These are phyloP conservation scores for Apostasia shenzhenica DNA, from an alignment of 106 monocot species.

Conservation along the genomic window DNA sequence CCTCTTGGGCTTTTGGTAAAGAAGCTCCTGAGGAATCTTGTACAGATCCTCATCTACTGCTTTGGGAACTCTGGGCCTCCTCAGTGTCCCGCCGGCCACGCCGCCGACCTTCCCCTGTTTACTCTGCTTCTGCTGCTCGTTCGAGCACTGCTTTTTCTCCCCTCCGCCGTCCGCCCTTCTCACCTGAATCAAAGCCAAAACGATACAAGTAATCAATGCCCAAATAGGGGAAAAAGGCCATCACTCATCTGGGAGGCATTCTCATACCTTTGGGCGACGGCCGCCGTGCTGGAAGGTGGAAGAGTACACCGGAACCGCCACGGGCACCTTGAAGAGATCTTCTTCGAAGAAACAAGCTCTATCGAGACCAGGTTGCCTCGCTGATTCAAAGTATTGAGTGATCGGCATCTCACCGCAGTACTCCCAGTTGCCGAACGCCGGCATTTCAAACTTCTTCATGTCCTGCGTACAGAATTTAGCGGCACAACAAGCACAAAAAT, in stretches of 20 bases:
- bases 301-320: slow-evolving; percentile 2
- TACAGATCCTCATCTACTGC: slow-evolving; percentile 45
- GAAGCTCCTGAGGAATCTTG: slow-evolving; percentile 36
- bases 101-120: background rate
- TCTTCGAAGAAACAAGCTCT: slow-evolving; percentile 4
- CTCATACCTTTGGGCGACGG: background rate
- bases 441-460: slow-evolving; percentile 19
- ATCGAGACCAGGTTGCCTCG: slow-evolving; percentile 22
- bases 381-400: slow-evolving; percentile 23
- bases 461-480: background rate
- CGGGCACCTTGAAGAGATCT: slow-evolving; percentile 17
- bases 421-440: slow-evolving; percentile 31
- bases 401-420: slow-evolving; percentile 21
- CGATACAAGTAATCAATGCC: background rate
- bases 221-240: background rate
- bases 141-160: background rate
- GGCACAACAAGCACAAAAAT: background rate
- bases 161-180: background rate
- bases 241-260: no score
- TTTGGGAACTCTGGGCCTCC: slow-evolving; percentile 6
- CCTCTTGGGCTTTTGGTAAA: slow-evolving; percentile 27
- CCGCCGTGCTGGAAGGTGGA: background rate
- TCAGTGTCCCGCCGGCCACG: background rate
- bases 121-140: slow-evolving; percentile 2
- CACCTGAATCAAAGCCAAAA: background rate